phyloP scores from a whole-genome alignment of 2,329 filamentous ascomycete species.

The Nemania sp. region DNA sequence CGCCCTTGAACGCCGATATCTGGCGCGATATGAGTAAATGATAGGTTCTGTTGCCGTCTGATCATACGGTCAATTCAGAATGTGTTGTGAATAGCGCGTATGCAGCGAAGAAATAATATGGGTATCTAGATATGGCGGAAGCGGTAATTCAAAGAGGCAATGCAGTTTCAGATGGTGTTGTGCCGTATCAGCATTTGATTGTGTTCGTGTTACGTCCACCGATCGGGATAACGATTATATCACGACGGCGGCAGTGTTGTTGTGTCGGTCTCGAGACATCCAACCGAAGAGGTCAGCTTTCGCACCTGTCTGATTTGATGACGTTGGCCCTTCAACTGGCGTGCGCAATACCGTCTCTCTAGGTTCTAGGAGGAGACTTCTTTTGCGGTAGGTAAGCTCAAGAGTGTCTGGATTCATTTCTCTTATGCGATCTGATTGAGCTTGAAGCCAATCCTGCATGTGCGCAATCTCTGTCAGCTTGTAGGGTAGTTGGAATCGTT shows the following conservation, averaged over 20 bases:
- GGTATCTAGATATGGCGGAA: slow-evolving; percentile 41
- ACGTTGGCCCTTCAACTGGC: slow-evolving; percentile 39
- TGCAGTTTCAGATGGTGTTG: slow-evolving; percentile 15
- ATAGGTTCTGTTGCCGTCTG: slow-evolving; percentile 29
- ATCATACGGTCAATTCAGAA: slow-evolving; percentile 33
- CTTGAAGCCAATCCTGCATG: slow-evolving; percentile 89
- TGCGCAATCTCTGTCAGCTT: slow-evolving; percentile 80
- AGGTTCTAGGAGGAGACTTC: slow-evolving; percentile 83
- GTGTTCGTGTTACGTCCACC: slow-evolving; percentile 1
- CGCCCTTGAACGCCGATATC: slow-evolving; percentile 31
- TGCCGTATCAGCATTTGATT: neutral
- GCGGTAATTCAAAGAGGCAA: slow-evolving; percentile 24
- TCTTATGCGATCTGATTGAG: slow-evolving; percentile 78
- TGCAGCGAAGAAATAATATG: slow-evolving; percentile 35
- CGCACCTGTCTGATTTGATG: slow-evolving; percentile 35
- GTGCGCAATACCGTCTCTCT: slow-evolving; percentile 54
- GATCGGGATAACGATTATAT: slow-evolving; percentile 24
- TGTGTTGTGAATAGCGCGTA: slow-evolving; percentile 35
- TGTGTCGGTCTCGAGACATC: slow-evolving; percentile 54
- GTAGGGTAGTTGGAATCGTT: slow-evolving; percentile 95
- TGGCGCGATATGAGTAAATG: slow-evolving; percentile 33
- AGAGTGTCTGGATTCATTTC: slow-evolving; percentile 59
- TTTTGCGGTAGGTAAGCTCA: slow-evolving; percentile 73
- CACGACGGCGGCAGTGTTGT: slow-evolving; percentile 31
- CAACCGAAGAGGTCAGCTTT: slow-evolving; percentile 54